These are phyloP conservation scores for Pichia scutulata DNA, from an alignment of 805 yeast genomes.

Conservation along the genomic window DNA sequence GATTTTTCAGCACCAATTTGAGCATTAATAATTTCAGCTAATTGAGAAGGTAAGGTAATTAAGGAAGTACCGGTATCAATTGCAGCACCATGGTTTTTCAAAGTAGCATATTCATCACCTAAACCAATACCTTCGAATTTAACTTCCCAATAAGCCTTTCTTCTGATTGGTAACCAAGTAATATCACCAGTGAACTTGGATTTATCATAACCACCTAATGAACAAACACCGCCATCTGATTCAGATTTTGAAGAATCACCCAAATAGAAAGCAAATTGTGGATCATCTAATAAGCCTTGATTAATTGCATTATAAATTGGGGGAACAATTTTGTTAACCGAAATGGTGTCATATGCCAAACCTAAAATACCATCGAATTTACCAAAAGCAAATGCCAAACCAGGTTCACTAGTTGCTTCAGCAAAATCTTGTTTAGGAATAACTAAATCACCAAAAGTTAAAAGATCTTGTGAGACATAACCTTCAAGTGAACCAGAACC, in stretches of 20 bases:
- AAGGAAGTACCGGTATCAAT: constrained; percentile 98
- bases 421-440: constrained; percentile 92
- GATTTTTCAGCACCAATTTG: constrained; percentile 96
- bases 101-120: constrained; percentile 85
- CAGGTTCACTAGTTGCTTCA: constrained; percentile 96
- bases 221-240: constrained; percentile 81
- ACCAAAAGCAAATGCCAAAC: constrained; percentile 96
- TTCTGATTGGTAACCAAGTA: constrained; percentile 95
- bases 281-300: constrained; percentile 73
- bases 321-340: constrained; percentile 85
- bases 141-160: constrained; percentile 99
- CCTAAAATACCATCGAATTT: constrained; percentile 98
- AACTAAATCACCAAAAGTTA: constrained; percentile 73
- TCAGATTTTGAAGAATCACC: constrained; percentile 67
- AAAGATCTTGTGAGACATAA: constrained; percentile 77
- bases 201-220: constrained; percentile 90
- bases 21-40: constrained; percentile 91
- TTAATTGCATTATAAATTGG: constrained; percentile 87
- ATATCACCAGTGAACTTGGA: constrained; percentile 72
- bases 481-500: constrained; percentile 95
- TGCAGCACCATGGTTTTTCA: constrained; percentile 86
- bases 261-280: constrained; percentile 83
- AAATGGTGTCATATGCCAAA: constrained; percentile 84
- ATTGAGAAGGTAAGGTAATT: constrained; percentile 87
- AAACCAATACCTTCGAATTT: constrained; percentile 82